Base-by-base conservation (phyloP, 257 asterid genomes). In the Solanum ahanhuiri region DNA sequence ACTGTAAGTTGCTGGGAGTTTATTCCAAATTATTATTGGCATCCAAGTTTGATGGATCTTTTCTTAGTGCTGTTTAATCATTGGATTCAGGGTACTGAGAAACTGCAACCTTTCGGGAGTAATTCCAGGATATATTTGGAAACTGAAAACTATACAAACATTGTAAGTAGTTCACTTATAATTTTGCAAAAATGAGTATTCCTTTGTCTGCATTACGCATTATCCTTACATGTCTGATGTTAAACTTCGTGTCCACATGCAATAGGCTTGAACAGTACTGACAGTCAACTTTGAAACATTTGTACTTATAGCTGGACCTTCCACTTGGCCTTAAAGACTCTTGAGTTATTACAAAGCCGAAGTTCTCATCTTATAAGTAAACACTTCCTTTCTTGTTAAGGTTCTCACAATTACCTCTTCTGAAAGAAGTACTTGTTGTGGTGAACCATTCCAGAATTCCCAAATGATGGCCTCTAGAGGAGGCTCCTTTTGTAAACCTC, bases 41-140 rank as follows among this genome's bases (percentile, higher is more conserved):
- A 48, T 45, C 67, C n/a, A 39, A 58, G 3, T 71, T 71, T 70
- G 77, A 45, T 43, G 43, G 87, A 71, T 85, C 48, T 70, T 23
- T 84, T 84, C 39, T n/a, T 15, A 63, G n/a, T 2, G 30, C 66
- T 69, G 41, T 35, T 84, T 31, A 70, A 28, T 86, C 89, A 83
- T 85, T 88, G 75, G 57, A 48, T 87, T 86, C 83, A 96, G 99
- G 93, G 89, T 95, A 88, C 87, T 96, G 90, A 94, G 97, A 86
- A 96, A 92, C 90, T 95, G 98, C 88, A 93, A 93, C 81, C 87
- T 96, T 70, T 92, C 93, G 77, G 99, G 98, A 87, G 95, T 90
- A 90, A 90, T 95, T 90, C 98, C 99, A 76, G 86, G 89, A 41
- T 94, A 93, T 86, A 70, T 95, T 86, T 96, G 98, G 99, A 91